Percentiles rank a stretch among this genome's conserved stretches.
Conservation (phyloP, 805 yeast species). For the Metschnikowia picachoensis region DNA sequence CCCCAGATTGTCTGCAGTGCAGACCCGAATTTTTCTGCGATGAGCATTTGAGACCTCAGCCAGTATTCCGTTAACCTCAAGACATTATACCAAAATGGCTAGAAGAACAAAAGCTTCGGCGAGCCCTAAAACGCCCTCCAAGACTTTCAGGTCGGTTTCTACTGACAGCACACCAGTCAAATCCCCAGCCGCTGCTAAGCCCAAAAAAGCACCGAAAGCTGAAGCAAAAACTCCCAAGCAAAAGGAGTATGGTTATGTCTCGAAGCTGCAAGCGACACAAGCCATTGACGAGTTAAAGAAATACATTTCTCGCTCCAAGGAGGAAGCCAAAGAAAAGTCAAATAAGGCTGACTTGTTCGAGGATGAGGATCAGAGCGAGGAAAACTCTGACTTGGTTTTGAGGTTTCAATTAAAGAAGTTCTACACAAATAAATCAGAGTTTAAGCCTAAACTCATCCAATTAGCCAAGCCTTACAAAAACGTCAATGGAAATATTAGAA, state of each 20-base stretch:
- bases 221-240: constrained; percentile 9
- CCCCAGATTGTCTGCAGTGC: constrained; percentile 9
- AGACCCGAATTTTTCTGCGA: constrained; percentile 14
- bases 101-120: constrained; percentile 19
- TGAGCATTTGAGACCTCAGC: constrained; percentile 7
- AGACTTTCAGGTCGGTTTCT: constrained; percentile 5
- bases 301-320: constrained; percentile 40
- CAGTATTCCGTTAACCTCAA: no score
- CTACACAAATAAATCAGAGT: constrained; percentile 53
- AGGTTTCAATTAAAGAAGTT: constrained; percentile 64
- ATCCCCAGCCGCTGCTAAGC: constrained; percentile 20
- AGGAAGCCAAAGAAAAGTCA: constrained; percentile 20
- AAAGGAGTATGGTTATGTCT: constrained; percentile 14
- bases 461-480: constrained; percentile 46
- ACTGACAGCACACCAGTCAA: constrained; percentile 9
- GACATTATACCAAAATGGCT: constrained; percentile 11
- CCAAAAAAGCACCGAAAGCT: constrained; percentile 8
- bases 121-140: constrained; percentile 17
- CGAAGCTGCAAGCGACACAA: constrained; percentile 24
- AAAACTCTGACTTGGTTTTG: constrained; percentile 54
- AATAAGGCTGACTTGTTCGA: constrained; percentile 48
- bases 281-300: constrained; percentile 67
- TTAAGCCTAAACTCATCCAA: constrained; percentile 51
- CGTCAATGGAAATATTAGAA: constrained; percentile 41
- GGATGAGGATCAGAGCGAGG: constrained; percentile 42